A percentile compares a stretch with the other conserved stretches of the same genome.
phyloP scores from a whole-genome alignment of 192 early-diverging fungal species.

The Funneliformis geosporum region DNA sequence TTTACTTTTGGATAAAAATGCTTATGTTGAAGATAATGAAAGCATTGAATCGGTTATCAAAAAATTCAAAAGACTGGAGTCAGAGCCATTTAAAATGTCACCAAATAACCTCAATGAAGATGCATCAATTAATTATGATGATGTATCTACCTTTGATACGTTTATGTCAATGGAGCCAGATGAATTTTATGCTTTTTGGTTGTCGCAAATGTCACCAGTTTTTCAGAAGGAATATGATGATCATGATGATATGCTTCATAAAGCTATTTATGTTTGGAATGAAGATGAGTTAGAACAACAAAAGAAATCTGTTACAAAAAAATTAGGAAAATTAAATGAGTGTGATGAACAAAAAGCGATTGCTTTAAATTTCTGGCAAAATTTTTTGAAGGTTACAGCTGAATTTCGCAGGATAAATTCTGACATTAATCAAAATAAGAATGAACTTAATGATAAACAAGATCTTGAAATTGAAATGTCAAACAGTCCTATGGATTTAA shows the following conservation, averaged over 20 bases:
- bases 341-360: conserved; percentile 40
- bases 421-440: neutral
- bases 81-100: conserved; percentile 14
- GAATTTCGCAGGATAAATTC: conserved; percentile 15
- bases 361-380: conserved; percentile 41
- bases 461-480: neutral
- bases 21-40: conserved; percentile 55
- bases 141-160: neutral
- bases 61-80: conserved; percentile 46
- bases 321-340: conserved; percentile 48
- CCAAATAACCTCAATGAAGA: conserved; percentile 3
- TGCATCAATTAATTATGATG: neutral
- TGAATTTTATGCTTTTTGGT: conserved; percentile 40
- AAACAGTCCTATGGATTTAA: neutral
- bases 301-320: conserved; percentile 36
- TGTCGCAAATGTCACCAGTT: conserved; percentile 33
- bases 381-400: conserved; percentile 41
- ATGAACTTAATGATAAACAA: neutral
- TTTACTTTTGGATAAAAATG: conserved; percentile 39
- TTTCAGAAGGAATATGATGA: conserved; percentile 41
- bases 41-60: conserved; percentile 47
- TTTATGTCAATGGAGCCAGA: conserved; percentile 18
- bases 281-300: conserved; percentile 37
- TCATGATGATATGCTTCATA: conserved; percentile 40
- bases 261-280: conserved; percentile 41